Percentiles rank a stretch among this genome's conserved stretches.
phyloP scores from a whole-genome alignment of 805 yeast genomes.

The baker's yeast (Saccharomyces cerevisiae) region DNA sequence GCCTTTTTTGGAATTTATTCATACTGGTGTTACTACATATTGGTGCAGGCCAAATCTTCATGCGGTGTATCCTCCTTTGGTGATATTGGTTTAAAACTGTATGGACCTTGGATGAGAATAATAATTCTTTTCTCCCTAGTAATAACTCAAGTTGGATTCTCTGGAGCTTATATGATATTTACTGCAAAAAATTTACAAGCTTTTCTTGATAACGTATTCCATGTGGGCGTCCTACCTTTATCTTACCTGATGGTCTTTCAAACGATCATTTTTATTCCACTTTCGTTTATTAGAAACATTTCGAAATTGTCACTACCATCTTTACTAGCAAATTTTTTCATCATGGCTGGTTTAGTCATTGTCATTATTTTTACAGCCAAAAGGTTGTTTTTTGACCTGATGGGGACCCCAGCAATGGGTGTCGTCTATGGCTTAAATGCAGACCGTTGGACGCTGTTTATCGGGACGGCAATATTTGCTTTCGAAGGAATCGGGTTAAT shows the following conservation, averaged over 20 bases:
- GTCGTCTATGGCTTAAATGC: conserved; percentile 45
- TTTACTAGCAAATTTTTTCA: conserved; percentile 61
- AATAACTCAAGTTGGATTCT: conserved; percentile 70
- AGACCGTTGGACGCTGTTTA: conserved; percentile 58
- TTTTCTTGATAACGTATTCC: conserved; percentile 46
- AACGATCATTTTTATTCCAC: conserved; percentile 51
- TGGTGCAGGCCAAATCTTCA: conserved; percentile 49
- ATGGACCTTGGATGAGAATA: conserved; percentile 58
- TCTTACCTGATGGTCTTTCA: conserved; percentile 46
- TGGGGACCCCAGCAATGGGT: conserved; percentile 43
- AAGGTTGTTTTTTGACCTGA: conserved; percentile 21
- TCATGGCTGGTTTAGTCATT: conserved; percentile 55
- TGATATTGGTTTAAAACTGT: conserved; percentile 58
- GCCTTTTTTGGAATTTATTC: conserved; percentile 60
- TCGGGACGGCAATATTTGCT: conserved; percentile 83
- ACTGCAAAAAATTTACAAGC: conserved; percentile 67
- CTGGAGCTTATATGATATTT: conserved; percentile 73
- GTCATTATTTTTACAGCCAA: conserved; percentile 48
- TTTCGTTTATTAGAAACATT: conserved; percentile 67
- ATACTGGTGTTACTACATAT: conserved; percentile 67
- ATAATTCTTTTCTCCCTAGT: conserved; percentile 57
- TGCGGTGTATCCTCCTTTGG: conserved; percentile 69
- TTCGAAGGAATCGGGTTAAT: conserved; percentile 80
- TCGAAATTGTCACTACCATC: conserved; percentile 69
- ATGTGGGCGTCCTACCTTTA: conserved; percentile 29